Evolutionary conservation across 192 early-diverging fungal species (phyloP).

Genomic region (Rhizophlyctis rosea): DNA sequence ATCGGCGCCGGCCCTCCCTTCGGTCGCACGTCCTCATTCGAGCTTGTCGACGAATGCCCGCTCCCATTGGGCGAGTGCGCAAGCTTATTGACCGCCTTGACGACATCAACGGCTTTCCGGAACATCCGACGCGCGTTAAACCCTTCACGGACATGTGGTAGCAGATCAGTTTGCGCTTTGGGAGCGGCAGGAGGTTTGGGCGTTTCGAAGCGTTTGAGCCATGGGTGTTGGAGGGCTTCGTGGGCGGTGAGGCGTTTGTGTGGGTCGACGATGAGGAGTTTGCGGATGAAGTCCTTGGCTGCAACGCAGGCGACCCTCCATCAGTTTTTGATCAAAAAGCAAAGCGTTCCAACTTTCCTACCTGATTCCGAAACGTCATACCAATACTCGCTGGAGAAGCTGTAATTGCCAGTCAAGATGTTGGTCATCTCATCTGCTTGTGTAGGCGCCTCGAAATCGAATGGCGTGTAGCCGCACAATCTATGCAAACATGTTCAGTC

Average conservation of each 20-base stretch:
- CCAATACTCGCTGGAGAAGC: constrained; percentile 57
- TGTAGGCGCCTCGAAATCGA: constrained; percentile 38
- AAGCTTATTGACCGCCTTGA: constrained; percentile 55
- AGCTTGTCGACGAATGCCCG: too few relatives aligned
- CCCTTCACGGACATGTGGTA: constrained; percentile 76
- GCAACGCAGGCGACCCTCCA: not conserved
- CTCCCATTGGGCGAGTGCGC: constrained; percentile 6
- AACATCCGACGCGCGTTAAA: constrained; percentile 64
- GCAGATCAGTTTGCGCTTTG: constrained; percentile 56
- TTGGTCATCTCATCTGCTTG: constrained; percentile 44
- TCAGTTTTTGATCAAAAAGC: not conserved
- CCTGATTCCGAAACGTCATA: constrained; percentile 66
- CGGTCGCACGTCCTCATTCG: too few relatives aligned
- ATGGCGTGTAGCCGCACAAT: constrained; percentile 60
- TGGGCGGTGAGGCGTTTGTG: constrained; percentile 69
- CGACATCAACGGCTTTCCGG: constrained; percentile 60
- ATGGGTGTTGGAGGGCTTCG: constrained; percentile 81
- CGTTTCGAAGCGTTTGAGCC: constrained; percentile 54
- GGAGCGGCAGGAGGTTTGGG: constrained; percentile 2
- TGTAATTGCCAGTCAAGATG: constrained; percentile 42
- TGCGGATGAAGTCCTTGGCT: constrained; percentile 80
- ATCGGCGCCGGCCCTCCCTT: too few relatives aligned
- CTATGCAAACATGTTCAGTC: constrained; percentile 13
- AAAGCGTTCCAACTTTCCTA: constrained; percentile 8
- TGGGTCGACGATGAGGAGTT: constrained; percentile 65